Conservation (phyloP, 306 rosid genomes). For the Biancaea sappan region DNA sequence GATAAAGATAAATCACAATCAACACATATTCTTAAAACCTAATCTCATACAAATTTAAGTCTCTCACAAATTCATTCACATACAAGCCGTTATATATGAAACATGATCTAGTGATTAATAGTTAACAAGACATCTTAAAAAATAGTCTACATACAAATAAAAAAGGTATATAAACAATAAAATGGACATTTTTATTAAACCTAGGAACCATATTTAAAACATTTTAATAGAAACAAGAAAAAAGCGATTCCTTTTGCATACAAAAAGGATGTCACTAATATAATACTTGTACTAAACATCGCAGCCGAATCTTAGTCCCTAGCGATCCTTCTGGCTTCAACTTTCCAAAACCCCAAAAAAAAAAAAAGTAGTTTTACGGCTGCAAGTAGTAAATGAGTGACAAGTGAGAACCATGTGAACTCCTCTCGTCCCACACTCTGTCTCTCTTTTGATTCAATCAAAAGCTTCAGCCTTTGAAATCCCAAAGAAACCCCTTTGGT, state of each 20-base stretch:
- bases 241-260: too few relatives aligned
- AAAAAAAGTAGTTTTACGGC: conserved; percentile 47
- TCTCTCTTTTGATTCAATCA: conserved; percentile 44
- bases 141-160: too few relatives aligned
- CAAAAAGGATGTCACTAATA: too few relatives aligned
- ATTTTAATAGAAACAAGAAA: too few relatives aligned
- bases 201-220: background rate
- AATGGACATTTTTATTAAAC: background rate
- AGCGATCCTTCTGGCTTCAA: background rate
- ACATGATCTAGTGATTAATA: background rate
- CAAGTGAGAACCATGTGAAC: conserved; percentile 82
- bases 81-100: background rate
- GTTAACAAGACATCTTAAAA: too few relatives aligned
- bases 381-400: conserved; percentile 47
- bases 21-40: background rate
- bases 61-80: background rate
- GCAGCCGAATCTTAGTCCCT: too few relatives aligned
- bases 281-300: too few relatives aligned
- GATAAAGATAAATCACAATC: background rate
- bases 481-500: conserved; percentile 33
- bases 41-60: too few relatives aligned
- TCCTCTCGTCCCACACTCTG: conserved; percentile 35
- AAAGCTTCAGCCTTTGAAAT: conserved; percentile 48
- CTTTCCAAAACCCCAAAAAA: conserved; percentile 31
- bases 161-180: background rate